Evolutionary conservation across 2,329 filamentous ascomycete species (phyloP).

Genomic region (Aspergillus ochraceoroseus): DNA sequence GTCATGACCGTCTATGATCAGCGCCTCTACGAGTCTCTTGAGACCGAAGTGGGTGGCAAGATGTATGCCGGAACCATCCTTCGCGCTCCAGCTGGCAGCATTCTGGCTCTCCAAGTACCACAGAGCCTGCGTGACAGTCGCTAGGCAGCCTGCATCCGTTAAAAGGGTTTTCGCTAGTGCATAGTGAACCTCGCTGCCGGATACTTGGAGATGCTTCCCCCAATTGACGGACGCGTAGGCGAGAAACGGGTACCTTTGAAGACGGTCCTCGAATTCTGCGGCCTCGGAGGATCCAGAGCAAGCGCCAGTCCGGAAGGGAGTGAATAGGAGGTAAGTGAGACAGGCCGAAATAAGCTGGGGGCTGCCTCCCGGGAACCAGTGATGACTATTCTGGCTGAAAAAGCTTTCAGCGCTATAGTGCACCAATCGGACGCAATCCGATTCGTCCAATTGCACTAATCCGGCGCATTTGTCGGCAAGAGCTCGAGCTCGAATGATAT

Average conservation of each 20-base stretch:
- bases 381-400: slow-evolving; percentile 1
- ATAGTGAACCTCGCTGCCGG: background rate
- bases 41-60: slow-evolving; percentile 8
- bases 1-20: slow-evolving; percentile 1
- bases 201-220: slow-evolving; percentile 2
- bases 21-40: background rate
- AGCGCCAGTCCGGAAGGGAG: slow-evolving; percentile 3
- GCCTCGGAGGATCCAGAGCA: slow-evolving; percentile 8
- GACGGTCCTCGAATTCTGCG: slow-evolving; percentile 1
- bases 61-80: slow-evolving; percentile 8
- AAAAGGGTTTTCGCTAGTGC: background rate
- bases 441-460: slow-evolving; percentile 9
- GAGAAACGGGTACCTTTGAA: slow-evolving; percentile 7
- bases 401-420: slow-evolving; percentile 9
- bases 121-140: slow-evolving; percentile 1
- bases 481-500: slow-evolving; percentile 6
- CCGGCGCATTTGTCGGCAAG: slow-evolving; percentile 11
- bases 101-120: slow-evolving; percentile 10
- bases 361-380: slow-evolving; percentile 6
- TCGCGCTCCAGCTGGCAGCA: slow-evolving; percentile 7
- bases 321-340: slow-evolving; percentile 7
- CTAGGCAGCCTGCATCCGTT: background rate
- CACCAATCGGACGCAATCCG: slow-evolving; percentile 1
- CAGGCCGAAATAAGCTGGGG: background rate
- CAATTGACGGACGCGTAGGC: slow-evolving; percentile 10